Evolutionary conservation across 2,329 filamentous ascomycete species (phyloP), one percentile per base, ranked within the genome.

Genomic region (Paracoccidioides lutzii): DNA sequence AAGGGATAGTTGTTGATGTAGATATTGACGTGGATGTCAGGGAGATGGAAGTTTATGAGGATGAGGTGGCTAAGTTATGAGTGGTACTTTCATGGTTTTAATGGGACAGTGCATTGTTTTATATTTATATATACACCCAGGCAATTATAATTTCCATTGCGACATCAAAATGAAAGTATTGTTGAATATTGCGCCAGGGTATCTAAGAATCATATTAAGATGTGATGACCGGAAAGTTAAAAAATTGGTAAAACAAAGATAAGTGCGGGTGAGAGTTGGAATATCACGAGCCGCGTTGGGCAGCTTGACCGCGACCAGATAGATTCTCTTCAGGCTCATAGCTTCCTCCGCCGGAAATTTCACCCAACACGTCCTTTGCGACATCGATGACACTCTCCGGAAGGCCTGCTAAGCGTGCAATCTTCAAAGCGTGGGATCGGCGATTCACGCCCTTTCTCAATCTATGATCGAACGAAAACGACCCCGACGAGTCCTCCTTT

Each of bases 351-450:
- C 38, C 12, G 14, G 50, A 32, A 14, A 52, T 42, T 6, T 37
- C 42, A 7, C 50, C 22, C 50, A 52, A 33, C 22, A 88, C 77
- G 41, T 75, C 69, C 53, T 71, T 75, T 5, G 91, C 90, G 59
- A 88, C 75, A 28, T 75, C 72, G 55, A 96, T 81, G 3, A 85
- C 88, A 46, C 78, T 75, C 58, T 84, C 81, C 0, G 90, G 90
- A 63, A 96, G 65, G 1, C 89, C 90, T 5, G 93, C 94, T 62
- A 97, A 73, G 59, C 80, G 79, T 2, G 93, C 93, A n/a, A 98
- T 93, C 67, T 96, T 97, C 58, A 98, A 75, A 15, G 94, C 93
- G 73, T 98, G 93, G 59, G 88, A 94, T 61, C 86, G 77, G 53
- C 83, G 80, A 70, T 97, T 98, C 56, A 95, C 81, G 0, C 93